Percentiles rank a stretch among this genome's conserved stretches.
Conservation (phyloP, 2,329 filamentous ascomycete genomes). For the Microdochium nivale region DNA sequence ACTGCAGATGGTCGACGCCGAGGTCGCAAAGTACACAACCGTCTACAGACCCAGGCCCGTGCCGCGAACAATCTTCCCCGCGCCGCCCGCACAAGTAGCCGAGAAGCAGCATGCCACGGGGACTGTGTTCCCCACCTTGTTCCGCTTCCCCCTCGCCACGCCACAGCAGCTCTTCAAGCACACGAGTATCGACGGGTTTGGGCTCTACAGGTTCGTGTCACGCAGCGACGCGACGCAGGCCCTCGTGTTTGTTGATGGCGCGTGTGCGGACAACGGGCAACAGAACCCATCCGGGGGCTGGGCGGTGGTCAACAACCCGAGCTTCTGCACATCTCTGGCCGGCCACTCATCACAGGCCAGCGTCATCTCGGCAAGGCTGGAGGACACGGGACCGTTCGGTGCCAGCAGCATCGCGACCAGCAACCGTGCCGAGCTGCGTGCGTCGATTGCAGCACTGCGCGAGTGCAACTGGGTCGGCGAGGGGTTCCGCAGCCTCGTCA, state of each 20-base stretch:
- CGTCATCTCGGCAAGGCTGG: slow-evolving; percentile 21
- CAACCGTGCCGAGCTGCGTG: slow-evolving; percentile 44
- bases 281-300: neutral
- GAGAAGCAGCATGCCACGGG: neutral
- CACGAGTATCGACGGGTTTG: neutral
- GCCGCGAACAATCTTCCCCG: neutral
- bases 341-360: neutral
- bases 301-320: neutral
- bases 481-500: slow-evolving; percentile 29
- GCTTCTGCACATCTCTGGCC: neutral
- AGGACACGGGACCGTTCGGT: slow-evolving; percentile 27
- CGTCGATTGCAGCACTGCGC: slow-evolving; percentile 36
- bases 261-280: neutral
- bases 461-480: slow-evolving; percentile 31
- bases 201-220: neutral
- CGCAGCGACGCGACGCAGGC: neutral
- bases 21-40: neutral
- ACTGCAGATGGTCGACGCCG: neutral
- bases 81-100: neutral
- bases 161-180: neutral
- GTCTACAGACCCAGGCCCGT: neutral
- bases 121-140: neutral
- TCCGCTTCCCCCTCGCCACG: neutral
- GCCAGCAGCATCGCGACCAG: slow-evolving; percentile 26
- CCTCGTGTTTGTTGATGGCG: neutral